Percentiles rank a stretch among this genome's conserved stretches.
These are phyloP conservation scores for Musa itinerans DNA, from an alignment of 176 grass and related monocot species.

Conservation along the genomic window DNA sequence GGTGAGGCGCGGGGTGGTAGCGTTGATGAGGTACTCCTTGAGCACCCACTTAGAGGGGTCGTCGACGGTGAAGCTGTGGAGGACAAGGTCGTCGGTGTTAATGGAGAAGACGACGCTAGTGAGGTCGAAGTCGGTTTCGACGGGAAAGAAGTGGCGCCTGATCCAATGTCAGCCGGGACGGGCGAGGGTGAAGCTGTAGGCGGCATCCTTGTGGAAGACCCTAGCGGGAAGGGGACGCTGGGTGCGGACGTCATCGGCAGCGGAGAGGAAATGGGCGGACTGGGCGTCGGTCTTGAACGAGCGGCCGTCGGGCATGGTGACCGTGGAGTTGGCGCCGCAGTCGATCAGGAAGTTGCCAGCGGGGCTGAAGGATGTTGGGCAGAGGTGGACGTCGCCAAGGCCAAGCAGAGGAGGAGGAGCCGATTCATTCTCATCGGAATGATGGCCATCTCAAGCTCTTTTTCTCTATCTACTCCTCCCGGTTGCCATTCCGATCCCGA, in stretches of 20 bases:
- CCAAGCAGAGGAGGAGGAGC: neutral
- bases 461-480: neutral
- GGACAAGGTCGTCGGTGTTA: slow-evolving; percentile 1
- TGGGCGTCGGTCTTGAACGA: neutral
- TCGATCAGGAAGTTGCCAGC: slow-evolving; percentile 4
- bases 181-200: neutral
- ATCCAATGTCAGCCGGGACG: slow-evolving; percentile 12
- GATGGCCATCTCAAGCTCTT: neutral
- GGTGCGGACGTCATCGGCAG: neutral
- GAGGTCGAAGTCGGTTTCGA: neutral
- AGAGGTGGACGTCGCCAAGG: neutral
- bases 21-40: slow-evolving; percentile 77
- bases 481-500: neutral
- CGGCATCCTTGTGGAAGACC: neutral
- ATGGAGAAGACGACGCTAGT: neutral
- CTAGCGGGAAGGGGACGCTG: neutral
- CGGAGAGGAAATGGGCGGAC: neutral
- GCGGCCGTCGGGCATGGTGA: slow-evolving; percentile 3
- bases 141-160: slow-evolving; percentile 2
- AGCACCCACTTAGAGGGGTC: slow-evolving; percentile 34
- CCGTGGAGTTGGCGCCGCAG: slow-evolving; percentile 5
- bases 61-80: slow-evolving; percentile 43
- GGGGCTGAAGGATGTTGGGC: slow-evolving; percentile 7
- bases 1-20: slow-evolving; percentile 44
- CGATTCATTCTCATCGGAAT: neutral